Conservation (phyloP, 371 early-diverging fungal genomes). For the Apophysomyces elegans region DNA sequence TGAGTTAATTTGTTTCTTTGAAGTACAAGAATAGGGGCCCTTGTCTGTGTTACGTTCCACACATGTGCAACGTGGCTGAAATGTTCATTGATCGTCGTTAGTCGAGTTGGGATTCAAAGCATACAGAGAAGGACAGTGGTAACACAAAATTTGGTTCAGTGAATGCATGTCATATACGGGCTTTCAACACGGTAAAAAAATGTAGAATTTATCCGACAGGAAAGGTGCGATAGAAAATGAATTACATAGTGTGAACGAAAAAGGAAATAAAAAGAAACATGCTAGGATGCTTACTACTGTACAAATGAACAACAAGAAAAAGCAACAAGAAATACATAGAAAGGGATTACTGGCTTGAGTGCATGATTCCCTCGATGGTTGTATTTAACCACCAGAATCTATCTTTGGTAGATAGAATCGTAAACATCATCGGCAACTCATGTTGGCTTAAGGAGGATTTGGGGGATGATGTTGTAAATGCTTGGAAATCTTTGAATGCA, state of each 20-base stretch:
- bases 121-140: too few species aligned
- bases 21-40: not conserved
- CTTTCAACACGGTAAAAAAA: not conserved
- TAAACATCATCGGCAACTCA: conserved; percentile 19
- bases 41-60: conserved; percentile 1
- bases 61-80: not conserved
- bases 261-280: not conserved
- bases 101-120: too few species aligned
- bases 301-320: not conserved
- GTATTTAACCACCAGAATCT: conserved; percentile 29
- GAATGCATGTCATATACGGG: not conserved
- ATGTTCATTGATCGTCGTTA: not conserved
- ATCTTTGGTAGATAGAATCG: conserved; percentile 21
- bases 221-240: too few species aligned
- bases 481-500: conserved; percentile 13
- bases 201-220: not conserved
- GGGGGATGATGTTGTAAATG: not conserved
- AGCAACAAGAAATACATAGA: too few species aligned
- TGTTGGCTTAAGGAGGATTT: not conserved
- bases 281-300: not conserved
- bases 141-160: too few species aligned
- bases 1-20: too few species aligned
- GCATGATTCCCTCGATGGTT: conserved; percentile 24
- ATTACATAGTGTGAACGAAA: too few species aligned
- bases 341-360: conserved; percentile 8